Conservation (phyloP, 1,139 yeast genomes). For the Debaryomyces robertsiae region DNA sequence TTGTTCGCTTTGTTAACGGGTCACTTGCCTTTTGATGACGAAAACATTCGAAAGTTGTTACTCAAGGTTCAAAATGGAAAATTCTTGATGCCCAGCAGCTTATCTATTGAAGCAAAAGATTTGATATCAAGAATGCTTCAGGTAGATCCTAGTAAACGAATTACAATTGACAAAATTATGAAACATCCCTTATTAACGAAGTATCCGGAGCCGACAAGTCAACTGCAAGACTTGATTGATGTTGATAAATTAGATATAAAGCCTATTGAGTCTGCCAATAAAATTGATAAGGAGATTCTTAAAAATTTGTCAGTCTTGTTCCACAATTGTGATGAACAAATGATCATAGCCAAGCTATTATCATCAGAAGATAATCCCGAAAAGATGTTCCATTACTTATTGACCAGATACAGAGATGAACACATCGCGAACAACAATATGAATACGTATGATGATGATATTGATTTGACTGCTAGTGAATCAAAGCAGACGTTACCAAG, state of each 20-base stretch:
- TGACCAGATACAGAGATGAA: constrained; percentile 82
- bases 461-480: constrained; percentile 20
- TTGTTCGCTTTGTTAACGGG: constrained; percentile 92
- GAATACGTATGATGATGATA: constrained; percentile 26
- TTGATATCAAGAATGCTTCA: constrained; percentile 79
- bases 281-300: constrained; percentile 80
- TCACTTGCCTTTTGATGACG: constrained; percentile 95
- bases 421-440: constrained; percentile 41
- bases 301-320: constrained; percentile 85
- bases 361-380: constrained; percentile 72
- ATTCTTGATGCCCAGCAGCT: constrained; percentile 77
- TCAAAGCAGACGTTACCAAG: constrained; percentile 37
- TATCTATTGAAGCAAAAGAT: constrained; percentile 84
- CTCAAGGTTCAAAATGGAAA: constrained; percentile 90
- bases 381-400: constrained; percentile 83
- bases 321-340: constrained; percentile 77
- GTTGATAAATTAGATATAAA: constrained; percentile 39
- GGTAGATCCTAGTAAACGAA: constrained; percentile 78
- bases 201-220: constrained; percentile 53
- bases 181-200: constrained; percentile 78
- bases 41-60: constrained; percentile 80
- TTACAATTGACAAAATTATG: constrained; percentile 71
- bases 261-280: constrained; percentile 53
- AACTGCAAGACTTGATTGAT: constrained; percentile 23
- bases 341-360: constrained; percentile 61